Evolutionary conservation across 2,329 filamentous ascomycete genomes (phyloP).

Genomic region (Alternaria triticina): DNA sequence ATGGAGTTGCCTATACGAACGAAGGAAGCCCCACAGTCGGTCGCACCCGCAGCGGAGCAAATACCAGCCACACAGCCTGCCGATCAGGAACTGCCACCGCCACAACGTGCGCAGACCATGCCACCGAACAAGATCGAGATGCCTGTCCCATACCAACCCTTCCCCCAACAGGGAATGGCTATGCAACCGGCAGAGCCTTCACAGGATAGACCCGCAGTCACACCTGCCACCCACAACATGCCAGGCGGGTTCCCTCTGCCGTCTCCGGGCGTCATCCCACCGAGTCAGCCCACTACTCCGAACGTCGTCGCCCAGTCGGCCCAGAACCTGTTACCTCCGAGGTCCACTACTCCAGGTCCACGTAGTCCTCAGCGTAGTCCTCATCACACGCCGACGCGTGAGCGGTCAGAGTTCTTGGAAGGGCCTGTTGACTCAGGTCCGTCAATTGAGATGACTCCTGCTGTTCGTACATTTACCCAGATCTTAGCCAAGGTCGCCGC

Average conservation of each 20-base stretch:
- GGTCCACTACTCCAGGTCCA: conserved; percentile 15
- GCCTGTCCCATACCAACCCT: conserved; percentile 22
- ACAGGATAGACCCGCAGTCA: conserved; percentile 33
- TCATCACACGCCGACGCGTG: conserved; percentile 37
- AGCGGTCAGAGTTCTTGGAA: conserved; percentile 44
- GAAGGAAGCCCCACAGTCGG: neutral
- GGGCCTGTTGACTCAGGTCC: conserved; percentile 37
- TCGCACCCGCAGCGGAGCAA: neutral
- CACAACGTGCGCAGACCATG: conserved; percentile 27
- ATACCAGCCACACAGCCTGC: conserved; percentile 10
- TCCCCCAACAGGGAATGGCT: neutral
- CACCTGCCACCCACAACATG: conserved; percentile 33
- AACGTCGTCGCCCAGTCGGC: conserved; percentile 23
- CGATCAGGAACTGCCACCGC: conserved; percentile 13
- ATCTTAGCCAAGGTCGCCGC: conserved; percentile 41
- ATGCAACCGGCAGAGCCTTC: conserved; percentile 11
- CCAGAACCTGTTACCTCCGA: conserved; percentile 27
- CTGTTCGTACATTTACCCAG: conserved; percentile 46
- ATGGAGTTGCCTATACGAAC: conserved; percentile 2
- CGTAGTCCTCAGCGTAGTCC: conserved; percentile 25
- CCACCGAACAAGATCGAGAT: conserved; percentile 34
- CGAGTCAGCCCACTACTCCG: conserved; percentile 49
- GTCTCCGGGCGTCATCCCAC: conserved; percentile 49
- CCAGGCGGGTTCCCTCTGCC: conserved; percentile 70
- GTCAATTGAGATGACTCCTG: conserved; percentile 30